Percentiles rank a stretch among this genome's conserved stretches.
phyloP scores from a whole-genome alignment of 306 rosid species.

The Ormosia emarginata region DNA sequence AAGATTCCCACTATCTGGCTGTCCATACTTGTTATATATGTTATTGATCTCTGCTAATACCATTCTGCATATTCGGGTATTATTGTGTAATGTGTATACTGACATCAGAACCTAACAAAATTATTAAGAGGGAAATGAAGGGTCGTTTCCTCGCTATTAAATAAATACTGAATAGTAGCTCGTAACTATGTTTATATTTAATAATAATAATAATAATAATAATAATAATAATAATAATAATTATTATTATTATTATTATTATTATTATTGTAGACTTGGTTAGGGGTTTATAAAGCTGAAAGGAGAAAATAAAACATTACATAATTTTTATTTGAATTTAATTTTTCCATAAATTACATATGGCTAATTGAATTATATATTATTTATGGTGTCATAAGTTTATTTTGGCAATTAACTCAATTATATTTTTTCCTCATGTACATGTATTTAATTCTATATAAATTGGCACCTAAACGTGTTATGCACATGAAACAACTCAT shows the following conservation, averaged over 20 bases:
- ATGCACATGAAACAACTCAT: no score
- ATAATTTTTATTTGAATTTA: neutral
- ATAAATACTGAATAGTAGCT: neutral
- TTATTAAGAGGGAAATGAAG: neutral
- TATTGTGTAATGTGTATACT: neutral
- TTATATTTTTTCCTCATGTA: no score
- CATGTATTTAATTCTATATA: no score
- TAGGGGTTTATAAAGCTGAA: no score
- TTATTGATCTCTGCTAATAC: neutral
- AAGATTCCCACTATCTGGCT: neutral
- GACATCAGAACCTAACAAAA: neutral
- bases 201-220: no score
- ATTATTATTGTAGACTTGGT: no score
- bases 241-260: no score
- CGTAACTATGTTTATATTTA: neutral
- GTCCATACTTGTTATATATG: neutral
- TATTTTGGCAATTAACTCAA: neutral
- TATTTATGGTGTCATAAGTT: neutral
- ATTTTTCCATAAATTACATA: neutral
- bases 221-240: no score
- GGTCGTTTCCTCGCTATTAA: neutral
- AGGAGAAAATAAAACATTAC: neutral
- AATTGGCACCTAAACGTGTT: no score
- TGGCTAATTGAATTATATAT: neutral
- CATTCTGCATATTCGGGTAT: neutral